Conservation (phyloP, 345 rosid genomes). For the Euphorbia pulcherrima region DNA sequence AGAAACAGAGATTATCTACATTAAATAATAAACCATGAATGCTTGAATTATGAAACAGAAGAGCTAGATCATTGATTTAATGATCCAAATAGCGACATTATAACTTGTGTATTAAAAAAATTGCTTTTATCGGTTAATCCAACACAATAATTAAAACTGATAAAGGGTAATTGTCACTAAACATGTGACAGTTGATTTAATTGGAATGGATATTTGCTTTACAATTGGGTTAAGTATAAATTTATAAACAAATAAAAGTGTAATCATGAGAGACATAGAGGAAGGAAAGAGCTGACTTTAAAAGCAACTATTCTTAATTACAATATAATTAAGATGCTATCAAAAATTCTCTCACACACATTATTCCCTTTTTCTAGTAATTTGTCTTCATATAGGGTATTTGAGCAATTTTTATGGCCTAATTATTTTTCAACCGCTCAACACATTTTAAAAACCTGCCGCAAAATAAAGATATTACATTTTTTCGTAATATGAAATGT, state of each 20-base stretch:
- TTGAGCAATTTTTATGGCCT: too few relatives aligned
- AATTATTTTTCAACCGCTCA: too few relatives aligned
- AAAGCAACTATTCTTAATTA: neutral
- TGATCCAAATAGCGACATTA: neutral
- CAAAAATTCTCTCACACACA: slow-evolving; percentile 12
- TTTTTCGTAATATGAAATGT: too few relatives aligned
- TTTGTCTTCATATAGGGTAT: too few relatives aligned
- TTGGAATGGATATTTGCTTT: slow-evolving; percentile 19
- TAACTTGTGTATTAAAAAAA: neutral
- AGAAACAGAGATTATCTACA: neutral
- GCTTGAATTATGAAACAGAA: neutral
- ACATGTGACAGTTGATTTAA: slow-evolving; percentile 25
- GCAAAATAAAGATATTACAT: too few relatives aligned
- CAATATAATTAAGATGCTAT: neutral
- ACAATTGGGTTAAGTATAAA: slow-evolving; percentile 1
- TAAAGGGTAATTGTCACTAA: slow-evolving; percentile 9
- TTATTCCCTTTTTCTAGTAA: too few relatives aligned
- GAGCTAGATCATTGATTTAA: neutral
- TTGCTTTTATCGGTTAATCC: neutral
- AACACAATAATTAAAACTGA: neutral
- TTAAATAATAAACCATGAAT: neutral
- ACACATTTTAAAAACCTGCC: too few relatives aligned
- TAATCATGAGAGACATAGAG: slow-evolving; percentile 5
- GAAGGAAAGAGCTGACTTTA: slow-evolving; percentile 8
- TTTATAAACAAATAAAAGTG: slow-evolving; percentile 15